Evolutionary conservation across 495 filamentous ascomycete genomes (phyloP), one percentile per base, ranked within the genome.

Genomic region (Alectoria sarmentosa): DNA sequence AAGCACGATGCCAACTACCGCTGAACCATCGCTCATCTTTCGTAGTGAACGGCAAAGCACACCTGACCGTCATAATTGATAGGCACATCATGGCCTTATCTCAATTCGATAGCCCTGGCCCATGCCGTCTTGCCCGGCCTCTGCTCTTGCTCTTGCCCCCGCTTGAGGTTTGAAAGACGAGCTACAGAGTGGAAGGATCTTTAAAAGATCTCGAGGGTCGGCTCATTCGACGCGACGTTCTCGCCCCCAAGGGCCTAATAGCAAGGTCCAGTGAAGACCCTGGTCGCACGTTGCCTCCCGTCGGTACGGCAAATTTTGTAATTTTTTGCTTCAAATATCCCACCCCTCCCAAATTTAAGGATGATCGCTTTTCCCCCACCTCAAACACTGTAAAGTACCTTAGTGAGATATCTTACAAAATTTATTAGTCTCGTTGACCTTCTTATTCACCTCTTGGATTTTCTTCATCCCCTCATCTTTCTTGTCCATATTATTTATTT

Each of bases 271-370:
- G 66, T 69, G 28, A 58, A 28, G 37, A 57, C 36, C 67, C 63
- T 39, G 54, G 63, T 62, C 46, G 34, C 28, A 38, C 60, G 41
- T 26, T 62, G 63, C 58, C 62, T 62, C 65, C 61, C 61, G 65
- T 49, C 63, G 62, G 62, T 61, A 65, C 64, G 62, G 23, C 30
- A 36, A 65, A 60, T 61, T 54, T 67, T 60, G n/a, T n/a, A 37
- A 37, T 37, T 5, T 37, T 37, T 4, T 48, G 46, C 32, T 60
- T 63, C 39, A 63, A 63, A 54, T 62, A 65, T 65, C 61, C 59
- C 58, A 58, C 55, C 58, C 65, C 66, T 48, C 63, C 37, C 66
- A 65, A 68, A 63, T 66, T 66, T 48, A 68, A 36, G 62, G 64
- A 63, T 64, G 58, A 38, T 58, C 66, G 62, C 48, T 63, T 63